Percentiles rank a stretch among this genome's conserved stretches.
phyloP scores from a whole-genome alignment of 2,329 filamentous ascomycete genomes.

The Colletotrichum incanum region DNA sequence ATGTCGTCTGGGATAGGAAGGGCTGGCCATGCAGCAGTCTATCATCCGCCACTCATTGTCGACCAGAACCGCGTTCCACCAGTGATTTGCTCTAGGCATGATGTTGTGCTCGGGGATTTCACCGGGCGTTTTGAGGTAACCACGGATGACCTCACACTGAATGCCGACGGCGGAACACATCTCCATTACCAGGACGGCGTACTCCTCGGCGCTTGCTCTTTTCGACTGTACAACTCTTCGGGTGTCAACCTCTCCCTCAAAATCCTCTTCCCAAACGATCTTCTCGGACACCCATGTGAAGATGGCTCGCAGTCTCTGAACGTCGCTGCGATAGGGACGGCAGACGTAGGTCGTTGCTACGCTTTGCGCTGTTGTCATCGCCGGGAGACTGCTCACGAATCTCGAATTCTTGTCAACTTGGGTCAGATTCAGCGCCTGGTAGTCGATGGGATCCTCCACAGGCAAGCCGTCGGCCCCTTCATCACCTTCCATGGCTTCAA shows the following conservation, averaged over 20 bases:
- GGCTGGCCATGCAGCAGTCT: constrained; percentile 92
- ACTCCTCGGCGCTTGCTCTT: constrained; percentile 89
- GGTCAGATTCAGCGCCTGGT: constrained; percentile 82
- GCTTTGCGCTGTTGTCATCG: constrained; percentile 84
- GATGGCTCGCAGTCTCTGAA: constrained; percentile 92
- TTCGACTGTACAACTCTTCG: constrained; percentile 87
- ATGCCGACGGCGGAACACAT: constrained; percentile 95
- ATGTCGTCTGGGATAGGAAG: constrained; percentile 86
- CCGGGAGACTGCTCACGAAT: constrained; percentile 87
- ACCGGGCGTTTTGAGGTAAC: constrained; percentile 92
- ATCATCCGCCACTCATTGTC: constrained; percentile 98
- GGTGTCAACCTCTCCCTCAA: constrained; percentile 87
- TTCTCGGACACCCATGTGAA: constrained; percentile 99
- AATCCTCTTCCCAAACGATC: constrained; percentile 95
- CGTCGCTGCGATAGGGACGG: constrained; percentile 92
- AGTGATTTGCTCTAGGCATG: constrained; percentile 92
- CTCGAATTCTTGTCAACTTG: constrained; percentile 97
- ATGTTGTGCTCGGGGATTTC: constrained; percentile 86
- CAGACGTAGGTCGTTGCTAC: constrained; percentile 94
- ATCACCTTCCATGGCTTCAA: constrained; percentile 88
- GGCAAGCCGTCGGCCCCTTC: constrained; percentile 89
- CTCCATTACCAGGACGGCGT: constrained; percentile 88
- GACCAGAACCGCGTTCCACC: constrained; percentile 95
- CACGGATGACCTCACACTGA: constrained; percentile 87
- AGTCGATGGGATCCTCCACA: constrained; percentile 87